Evolutionary conservation across 208 protist species (phyloP), one percentile per base, ranked within the genome.

Genomic region (Trypanosoma cruzi): DNA sequence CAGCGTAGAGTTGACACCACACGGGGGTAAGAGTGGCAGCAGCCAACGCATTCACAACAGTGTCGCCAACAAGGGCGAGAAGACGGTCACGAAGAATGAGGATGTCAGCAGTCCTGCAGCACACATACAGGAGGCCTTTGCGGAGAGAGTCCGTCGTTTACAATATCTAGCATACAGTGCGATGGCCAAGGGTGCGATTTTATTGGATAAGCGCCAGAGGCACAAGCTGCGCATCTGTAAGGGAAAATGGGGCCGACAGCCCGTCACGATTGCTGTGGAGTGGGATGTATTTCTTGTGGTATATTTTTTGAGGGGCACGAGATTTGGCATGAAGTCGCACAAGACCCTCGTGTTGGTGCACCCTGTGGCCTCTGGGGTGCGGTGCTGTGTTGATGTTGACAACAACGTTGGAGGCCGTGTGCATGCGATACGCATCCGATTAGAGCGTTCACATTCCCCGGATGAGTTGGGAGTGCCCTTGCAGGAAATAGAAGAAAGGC

Each of bases 281-380:
- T 95, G 90, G 76, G 79, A 88, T 69, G 81, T 90, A 36, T 80
- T 93, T 64, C 75, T 94, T 61, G 82, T 96, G 53, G 57, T 96
- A 31, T 87, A 83, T 67, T 92, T 93, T 62, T 84, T 90, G 61
- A 82, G 80, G 75, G 82, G 73, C 32, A 60, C 77, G 24, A 59
- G 64, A 1, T 71, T 94, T 34, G 71, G 82, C 48, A 69, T 75
- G 61, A 75, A 75, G 46, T 73, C 71, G 10, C 76, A 68, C 4
- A 78, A 78, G 57, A 73, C 74, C 24, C 81, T 86, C 54, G 86
- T 90, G 81, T 42, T 94, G 20, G 85, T 96, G 42, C 91, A 96
- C 73, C 91, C 91, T 26, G 58, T 96, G 24, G 79, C 79, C 28
- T 61, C 62, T 48, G 90, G 86, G 60, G 82, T 92, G 58, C 62